Evolutionary conservation across 192 early-diverging fungal species (phyloP).

Genomic region (Geranomyces variabilis): DNA sequence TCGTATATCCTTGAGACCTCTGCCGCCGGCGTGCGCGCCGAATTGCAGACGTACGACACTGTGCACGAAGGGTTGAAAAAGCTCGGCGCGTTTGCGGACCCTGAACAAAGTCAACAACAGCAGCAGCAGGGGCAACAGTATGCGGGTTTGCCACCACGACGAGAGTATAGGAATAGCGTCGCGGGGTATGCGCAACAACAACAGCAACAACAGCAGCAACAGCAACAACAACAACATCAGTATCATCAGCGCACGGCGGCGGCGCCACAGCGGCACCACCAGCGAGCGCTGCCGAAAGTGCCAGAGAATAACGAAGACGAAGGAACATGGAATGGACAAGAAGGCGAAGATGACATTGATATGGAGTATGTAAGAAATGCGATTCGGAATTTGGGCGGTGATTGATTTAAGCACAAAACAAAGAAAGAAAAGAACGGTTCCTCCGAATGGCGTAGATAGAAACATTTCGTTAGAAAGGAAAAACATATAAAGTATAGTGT

Average conservation of each 20-base stretch:
- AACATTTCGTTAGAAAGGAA: too few species aligned
- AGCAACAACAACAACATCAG: background rate
- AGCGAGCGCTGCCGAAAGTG: constrained; percentile 7
- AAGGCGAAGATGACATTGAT: constrained; percentile 16
- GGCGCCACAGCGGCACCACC: background rate
- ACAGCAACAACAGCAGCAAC: constrained; percentile 14
- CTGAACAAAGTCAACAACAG: background rate
- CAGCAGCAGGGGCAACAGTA: constrained; percentile 11
- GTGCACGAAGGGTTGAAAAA: constrained; percentile 59
- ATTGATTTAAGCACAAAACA: background rate
- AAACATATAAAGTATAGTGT: too few species aligned
- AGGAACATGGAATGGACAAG: constrained; percentile 15
- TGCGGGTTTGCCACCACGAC: background rate
- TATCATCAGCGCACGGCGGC: background rate
- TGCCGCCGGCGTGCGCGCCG: constrained; percentile 42
- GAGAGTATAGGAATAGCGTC: background rate
- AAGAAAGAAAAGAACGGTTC: too few species aligned
- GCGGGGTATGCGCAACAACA: constrained; percentile 3
- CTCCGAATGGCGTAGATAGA: too few species aligned
- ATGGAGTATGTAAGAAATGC: constrained; percentile 30
- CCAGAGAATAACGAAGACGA: constrained; percentile 2
- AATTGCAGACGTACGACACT: constrained; percentile 54
- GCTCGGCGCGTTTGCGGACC: constrained; percentile 33
- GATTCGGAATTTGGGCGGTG: constrained; percentile 15
- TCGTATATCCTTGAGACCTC: constrained; percentile 42